Conservation (phyloP, 2,329 filamentous ascomycete species). For the Hymenoscyphus infarciens region DNA sequence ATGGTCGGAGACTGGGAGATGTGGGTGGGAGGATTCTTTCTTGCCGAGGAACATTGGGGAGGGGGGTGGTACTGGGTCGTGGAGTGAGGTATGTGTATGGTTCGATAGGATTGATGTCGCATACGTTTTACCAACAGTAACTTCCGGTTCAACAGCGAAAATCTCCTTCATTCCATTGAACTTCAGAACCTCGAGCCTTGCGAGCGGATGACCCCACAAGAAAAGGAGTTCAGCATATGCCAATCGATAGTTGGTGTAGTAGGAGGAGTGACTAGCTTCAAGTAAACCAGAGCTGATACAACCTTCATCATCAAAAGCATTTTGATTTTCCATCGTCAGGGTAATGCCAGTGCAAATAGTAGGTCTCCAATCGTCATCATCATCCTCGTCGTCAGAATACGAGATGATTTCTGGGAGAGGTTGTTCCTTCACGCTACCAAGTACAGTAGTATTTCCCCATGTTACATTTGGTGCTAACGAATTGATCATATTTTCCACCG, state of each 20-base stretch:
- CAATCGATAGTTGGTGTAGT: conserved; percentile 59
- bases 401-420: conserved; percentile 22
- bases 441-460: conserved; percentile 38
- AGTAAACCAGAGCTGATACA: conserved; percentile 59
- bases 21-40: conserved; percentile 47
- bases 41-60: conserved; percentile 56
- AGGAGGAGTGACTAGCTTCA: conserved; percentile 43
- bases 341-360: conserved; percentile 32
- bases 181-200: conserved; percentile 64
- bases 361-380: conserved; percentile 22
- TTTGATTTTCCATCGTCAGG: conserved; percentile 57
- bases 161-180: conserved; percentile 60
- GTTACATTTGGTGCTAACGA: conserved; percentile 46
- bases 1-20: conserved; percentile 45
- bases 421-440: conserved; percentile 37
- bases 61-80: conserved; percentile 29
- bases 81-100: conserved; percentile 24
- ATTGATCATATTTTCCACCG: conserved; percentile 56
- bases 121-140: conserved; percentile 30
- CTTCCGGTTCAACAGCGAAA: conserved; percentile 28
- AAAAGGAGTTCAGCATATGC: conserved; percentile 67
- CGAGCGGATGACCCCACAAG: conserved; percentile 60
- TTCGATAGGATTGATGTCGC: conserved; percentile 30
- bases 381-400: conserved; percentile 32
- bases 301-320: conserved; percentile 66